Conservation (phyloP, 2,329 filamentous ascomycete genomes). For the Xylariales sp. region DNA sequence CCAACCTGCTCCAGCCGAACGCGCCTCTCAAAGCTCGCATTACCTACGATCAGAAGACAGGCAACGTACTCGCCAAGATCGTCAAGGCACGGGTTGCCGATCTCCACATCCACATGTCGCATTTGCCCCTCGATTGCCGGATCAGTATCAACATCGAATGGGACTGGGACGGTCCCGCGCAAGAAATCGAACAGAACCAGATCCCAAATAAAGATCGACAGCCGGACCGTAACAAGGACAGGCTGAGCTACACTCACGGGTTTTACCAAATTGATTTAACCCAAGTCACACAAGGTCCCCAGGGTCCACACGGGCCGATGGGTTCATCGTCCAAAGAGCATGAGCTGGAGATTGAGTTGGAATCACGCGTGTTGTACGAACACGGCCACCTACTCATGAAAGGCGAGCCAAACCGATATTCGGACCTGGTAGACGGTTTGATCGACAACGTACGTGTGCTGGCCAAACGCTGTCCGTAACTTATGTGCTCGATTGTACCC, state of each 20-base stretch:
- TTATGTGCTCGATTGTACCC: conserved; percentile 24
- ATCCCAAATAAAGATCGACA: conserved; percentile 53
- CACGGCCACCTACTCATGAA: conserved; percentile 70
- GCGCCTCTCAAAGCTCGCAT: conserved; percentile 75
- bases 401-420: conserved; percentile 68
- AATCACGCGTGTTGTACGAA: conserved; percentile 70
- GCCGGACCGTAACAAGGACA: conserved; percentile 83
- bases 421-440: conserved; percentile 76
- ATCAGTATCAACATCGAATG: conserved; percentile 96
- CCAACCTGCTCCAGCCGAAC: conserved; percentile 68
- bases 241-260: conserved; percentile 89
- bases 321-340: conserved; percentile 71
- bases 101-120: conserved; percentile 86
- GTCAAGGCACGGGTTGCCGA: conserved; percentile 91
- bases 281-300: conserved; percentile 74
- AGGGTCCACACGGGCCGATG: conserved; percentile 53
- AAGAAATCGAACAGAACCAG: conserved; percentile 61
- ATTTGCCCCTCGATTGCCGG: conserved; percentile 84
- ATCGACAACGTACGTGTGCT: conserved; percentile 78
- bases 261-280: conserved; percentile 93
- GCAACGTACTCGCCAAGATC: conserved; percentile 80
- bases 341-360: conserved; percentile 83
- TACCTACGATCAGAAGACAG: conserved; percentile 79
- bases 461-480: conserved; percentile 51
- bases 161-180: conserved; percentile 77